Evolutionary conservation across 805 yeast species (phyloP), one percentile per base, ranked within the genome.

Genomic region (Novakomyces olei): DNA sequence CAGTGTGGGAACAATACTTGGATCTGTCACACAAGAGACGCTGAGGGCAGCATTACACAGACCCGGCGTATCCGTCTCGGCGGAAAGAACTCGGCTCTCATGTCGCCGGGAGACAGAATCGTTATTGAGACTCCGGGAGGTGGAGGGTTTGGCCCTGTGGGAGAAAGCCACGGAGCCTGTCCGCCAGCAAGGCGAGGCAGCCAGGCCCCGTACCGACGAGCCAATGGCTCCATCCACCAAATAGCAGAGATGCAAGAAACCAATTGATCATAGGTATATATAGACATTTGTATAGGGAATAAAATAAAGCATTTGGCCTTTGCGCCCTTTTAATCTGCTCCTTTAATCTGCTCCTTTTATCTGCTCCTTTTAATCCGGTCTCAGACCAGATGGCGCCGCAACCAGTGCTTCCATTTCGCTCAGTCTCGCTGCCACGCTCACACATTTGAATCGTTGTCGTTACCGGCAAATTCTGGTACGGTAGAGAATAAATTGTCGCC

Each of bases 111-210:
- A 2, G 92, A 79, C 43, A 57, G 76, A 32, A 48, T 78, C 24
- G 50, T 70, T 5, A 67, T 79, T 24, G 50, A 57, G 42, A 77
- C 92, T 0, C 92, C 92, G 2, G 92, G 92, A 28, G 92, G 88
- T 20, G 92, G 88, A 28, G 92, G 81, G 0, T 77, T 60, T 49
- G 91, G 91, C 23, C 25, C 37, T 9, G 27, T 14, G 9, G 15
- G 9, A 6, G 27, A 23, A 2, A n/a, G 33, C 12, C 14, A 19
- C 7, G 27, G 23, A 2, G 24, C 9, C 15, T 4, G 5, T 15
- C 14, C n/a, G 15, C 5, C 5, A 10, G 4, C 22, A 15, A 15
- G 19, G 4, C 15, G 2, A 12, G 32, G 19, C 12, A 19, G 18
- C 18, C 15, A n/a, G n/a, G 32, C 32, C n/a, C n/a, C n/a, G n/a